Evolutionary conservation across 2,329 filamentous ascomycete species (phyloP).

Genomic region (Pseudonectria foliicola): DNA sequence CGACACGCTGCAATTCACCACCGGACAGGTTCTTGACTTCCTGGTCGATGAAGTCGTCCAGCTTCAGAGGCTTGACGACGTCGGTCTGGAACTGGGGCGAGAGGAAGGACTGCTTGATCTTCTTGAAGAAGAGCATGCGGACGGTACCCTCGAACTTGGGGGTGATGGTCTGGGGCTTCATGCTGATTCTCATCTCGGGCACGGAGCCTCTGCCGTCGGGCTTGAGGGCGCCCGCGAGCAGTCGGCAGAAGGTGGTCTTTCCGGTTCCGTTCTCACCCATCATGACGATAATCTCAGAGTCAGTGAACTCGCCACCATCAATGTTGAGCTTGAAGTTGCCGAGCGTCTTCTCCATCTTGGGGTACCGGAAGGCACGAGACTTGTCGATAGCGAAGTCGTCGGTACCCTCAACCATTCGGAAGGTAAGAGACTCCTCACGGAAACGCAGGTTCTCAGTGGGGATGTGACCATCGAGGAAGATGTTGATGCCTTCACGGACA

Average conservation of each 20-base stretch:
- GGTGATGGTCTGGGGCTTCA: slow-evolving; percentile 99
- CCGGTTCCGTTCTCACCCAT: slow-evolving; percentile 99
- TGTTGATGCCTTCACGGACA: slow-evolving; percentile 98
- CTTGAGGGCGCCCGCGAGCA: slow-evolving; percentile 88
- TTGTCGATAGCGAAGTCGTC: slow-evolving; percentile 86
- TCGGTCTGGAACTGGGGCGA: slow-evolving; percentile 99
- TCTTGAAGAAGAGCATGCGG: slow-evolving; percentile 98
- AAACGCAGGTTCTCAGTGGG: slow-evolving; percentile 98
- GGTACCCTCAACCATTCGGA: slow-evolving; percentile 82
- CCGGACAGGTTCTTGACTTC: slow-evolving; percentile 98
- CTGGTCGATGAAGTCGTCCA: slow-evolving; percentile 98
- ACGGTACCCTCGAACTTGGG: slow-evolving; percentile 97
- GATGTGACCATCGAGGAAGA: slow-evolving; percentile 97
- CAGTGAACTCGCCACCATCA: slow-evolving; percentile 81
- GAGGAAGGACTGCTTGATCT: slow-evolving; percentile 94
- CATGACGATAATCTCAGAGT: slow-evolving; percentile 98
- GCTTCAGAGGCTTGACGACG: slow-evolving; percentile 97
- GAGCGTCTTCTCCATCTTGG: slow-evolving; percentile 85
- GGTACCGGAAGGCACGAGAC: slow-evolving; percentile 78
- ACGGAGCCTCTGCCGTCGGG: slow-evolving; percentile 74
- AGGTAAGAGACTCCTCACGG: slow-evolving; percentile 92
- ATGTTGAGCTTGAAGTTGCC: slow-evolving; percentile 81
- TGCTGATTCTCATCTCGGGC: slow-evolving; percentile 92
- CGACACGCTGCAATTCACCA: slow-evolving; percentile 98
- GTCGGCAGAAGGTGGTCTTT: slow-evolving; percentile 97